Conservation (phyloP, 805 yeast genomes). For the Blastobotrys chiropterorum region DNA sequence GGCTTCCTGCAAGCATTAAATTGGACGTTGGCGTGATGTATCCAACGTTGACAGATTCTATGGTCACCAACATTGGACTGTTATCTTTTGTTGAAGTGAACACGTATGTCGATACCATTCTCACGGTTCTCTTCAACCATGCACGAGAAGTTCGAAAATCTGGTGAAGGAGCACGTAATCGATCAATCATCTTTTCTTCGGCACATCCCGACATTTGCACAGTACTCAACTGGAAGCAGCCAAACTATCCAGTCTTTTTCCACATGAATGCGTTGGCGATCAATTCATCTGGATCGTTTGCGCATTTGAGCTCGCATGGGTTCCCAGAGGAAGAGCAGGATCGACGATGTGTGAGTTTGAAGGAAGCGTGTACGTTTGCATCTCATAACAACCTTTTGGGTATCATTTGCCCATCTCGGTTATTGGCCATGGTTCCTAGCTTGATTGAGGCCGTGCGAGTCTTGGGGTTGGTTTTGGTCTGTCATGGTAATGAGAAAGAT, state of each 20-base stretch:
- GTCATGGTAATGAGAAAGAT: slow-evolving; percentile 26
- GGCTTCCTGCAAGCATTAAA: slow-evolving; percentile 54
- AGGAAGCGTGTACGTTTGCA: slow-evolving; percentile 78
- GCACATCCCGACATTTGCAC: slow-evolving; percentile 88
- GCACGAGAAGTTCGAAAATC: slow-evolving; percentile 40
- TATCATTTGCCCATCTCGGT: slow-evolving; percentile 63
- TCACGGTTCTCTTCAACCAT: slow-evolving; percentile 69
- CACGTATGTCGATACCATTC: slow-evolving; percentile 65
- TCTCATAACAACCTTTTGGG: slow-evolving; percentile 81
- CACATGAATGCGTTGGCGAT: slow-evolving; percentile 46
- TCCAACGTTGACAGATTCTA: slow-evolving; percentile 46
- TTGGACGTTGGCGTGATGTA: slow-evolving; percentile 69
- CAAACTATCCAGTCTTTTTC: slow-evolving; percentile 91
- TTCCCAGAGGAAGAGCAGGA: slow-evolving; percentile 26
- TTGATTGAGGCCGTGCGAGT: slow-evolving; percentile 68
- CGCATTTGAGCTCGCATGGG: slow-evolving; percentile 26
- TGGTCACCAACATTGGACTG: slow-evolving; percentile 12
- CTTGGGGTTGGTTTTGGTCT: slow-evolving; percentile 79
- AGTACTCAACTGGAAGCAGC: slow-evolving; percentile 95
- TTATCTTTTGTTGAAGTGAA: slow-evolving; percentile 51
- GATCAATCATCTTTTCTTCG: slow-evolving; percentile 80
- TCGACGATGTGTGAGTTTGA: slow-evolving; percentile 49
- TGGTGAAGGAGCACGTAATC: slow-evolving; percentile 21
- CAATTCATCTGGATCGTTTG: slow-evolving; percentile 8
- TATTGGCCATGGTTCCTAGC: slow-evolving; percentile 68